These are phyloP conservation scores for Boletus coccyginus DNA, from an alignment of 768 basidiomycete genomes.

Conservation along the genomic window DNA sequence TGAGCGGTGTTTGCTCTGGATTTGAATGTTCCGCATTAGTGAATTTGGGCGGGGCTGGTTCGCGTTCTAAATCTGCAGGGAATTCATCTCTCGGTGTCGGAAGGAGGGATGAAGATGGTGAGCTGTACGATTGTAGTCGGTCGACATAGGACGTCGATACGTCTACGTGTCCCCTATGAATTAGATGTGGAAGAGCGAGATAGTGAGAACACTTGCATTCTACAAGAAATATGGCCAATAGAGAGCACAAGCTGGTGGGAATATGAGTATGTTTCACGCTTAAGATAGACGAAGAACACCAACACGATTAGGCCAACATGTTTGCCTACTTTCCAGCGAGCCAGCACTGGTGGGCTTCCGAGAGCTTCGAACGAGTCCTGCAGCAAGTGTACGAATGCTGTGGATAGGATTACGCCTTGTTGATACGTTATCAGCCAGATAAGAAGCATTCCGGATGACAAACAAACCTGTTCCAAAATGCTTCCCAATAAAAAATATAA, in stretches of 20 bases:
- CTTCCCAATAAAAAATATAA: conserved; percentile 81
- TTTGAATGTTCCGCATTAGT: not conserved
- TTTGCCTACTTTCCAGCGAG: conserved; percentile 48
- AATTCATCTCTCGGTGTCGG: conserved; percentile 28
- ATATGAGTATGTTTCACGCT: not conserved
- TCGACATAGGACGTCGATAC: conserved; percentile 75
- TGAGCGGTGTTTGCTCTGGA: conserved; percentile 21
- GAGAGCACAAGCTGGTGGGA: conserved; percentile 51
- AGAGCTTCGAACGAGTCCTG: conserved; percentile 73
- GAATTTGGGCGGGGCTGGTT: conserved; percentile 2
- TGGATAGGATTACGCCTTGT: conserved; percentile 76
- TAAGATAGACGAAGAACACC: conserved; percentile 27
- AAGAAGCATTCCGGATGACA: not conserved
- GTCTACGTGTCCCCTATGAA: conserved; percentile 40
- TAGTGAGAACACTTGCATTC: conserved; percentile 59
- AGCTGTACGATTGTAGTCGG: conserved; percentile 59
- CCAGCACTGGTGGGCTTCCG: conserved; percentile 42
- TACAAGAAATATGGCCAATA: conserved; percentile 71
- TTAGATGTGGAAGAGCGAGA: not conserved
- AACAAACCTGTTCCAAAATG: conserved; percentile 74
- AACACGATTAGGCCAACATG: conserved; percentile 76
- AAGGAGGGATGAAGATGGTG: conserved; percentile 42
- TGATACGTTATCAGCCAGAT: not conserved
- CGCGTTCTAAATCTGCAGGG: conserved; percentile 3
- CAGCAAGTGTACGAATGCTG: conserved; percentile 78